Conservation (phyloP, 2,329 filamentous ascomycete genomes). For the Aspergillus terreus region DNA sequence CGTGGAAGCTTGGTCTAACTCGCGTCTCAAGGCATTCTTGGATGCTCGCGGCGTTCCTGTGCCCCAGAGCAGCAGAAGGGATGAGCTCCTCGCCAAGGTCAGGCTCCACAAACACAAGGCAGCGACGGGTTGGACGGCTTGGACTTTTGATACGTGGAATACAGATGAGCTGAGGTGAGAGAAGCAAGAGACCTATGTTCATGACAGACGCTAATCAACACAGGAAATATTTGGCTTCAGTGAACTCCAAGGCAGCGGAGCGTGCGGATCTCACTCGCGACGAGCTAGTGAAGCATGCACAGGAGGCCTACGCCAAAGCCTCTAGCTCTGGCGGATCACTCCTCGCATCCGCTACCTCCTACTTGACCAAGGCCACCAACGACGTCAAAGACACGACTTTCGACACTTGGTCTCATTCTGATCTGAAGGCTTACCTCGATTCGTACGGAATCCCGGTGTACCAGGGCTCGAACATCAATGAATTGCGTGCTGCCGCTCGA, state of each 20-base stretch:
- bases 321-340: constrained; percentile 44
- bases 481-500: constrained; percentile 67
- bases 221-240: constrained; percentile 48
- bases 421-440: constrained; percentile 76
- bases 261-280: constrained; percentile 65
- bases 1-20: constrained; percentile 66
- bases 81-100: constrained; percentile 72
- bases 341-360: constrained; percentile 66
- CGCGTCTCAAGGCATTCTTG: constrained; percentile 71
- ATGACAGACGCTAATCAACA: not conserved
- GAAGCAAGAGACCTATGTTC: too few relatives aligned
- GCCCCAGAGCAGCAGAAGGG: constrained; percentile 66
- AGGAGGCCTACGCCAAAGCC: constrained; percentile 44
- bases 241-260: constrained; percentile 54
- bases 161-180: constrained; percentile 63
- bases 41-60: constrained; percentile 73
- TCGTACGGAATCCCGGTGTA: constrained; percentile 69
- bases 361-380: constrained; percentile 63
- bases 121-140: constrained; percentile 63
- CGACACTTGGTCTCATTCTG: constrained; percentile 66
- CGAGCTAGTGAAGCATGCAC: constrained; percentile 62
- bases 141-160: constrained; percentile 77
- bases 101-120: constrained; percentile 70
- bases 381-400: constrained; percentile 64
- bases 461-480: constrained; percentile 65